Conservation (phyloP, 345 rosid species). For the Ricinus communis region DNA sequence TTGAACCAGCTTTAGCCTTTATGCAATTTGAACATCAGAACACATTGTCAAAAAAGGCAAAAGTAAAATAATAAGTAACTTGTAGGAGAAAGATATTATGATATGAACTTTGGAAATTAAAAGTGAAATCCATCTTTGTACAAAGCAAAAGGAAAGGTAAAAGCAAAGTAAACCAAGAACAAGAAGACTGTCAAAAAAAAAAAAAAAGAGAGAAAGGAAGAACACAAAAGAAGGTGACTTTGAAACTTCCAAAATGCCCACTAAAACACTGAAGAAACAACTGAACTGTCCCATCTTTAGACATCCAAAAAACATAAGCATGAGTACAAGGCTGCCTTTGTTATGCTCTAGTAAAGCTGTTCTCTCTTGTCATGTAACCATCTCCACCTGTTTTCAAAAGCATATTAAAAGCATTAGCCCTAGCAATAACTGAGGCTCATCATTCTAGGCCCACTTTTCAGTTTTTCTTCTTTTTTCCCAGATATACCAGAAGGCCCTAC, state of each 20-base stretch:
- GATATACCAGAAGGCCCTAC: too few relatives aligned
- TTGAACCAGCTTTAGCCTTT: too few relatives aligned
- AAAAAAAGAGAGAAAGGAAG: not conserved
- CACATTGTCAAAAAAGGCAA: not conserved
- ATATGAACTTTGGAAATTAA: not conserved
- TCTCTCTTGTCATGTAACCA: conserved; percentile 69
- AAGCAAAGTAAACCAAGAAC: not conserved
- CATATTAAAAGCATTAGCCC: not conserved
- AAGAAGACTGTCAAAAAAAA: not conserved
- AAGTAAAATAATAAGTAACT: not conserved
- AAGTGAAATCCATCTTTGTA: conserved; percentile 22
- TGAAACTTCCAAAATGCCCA: conserved; percentile 4
- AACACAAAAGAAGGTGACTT: not conserved
- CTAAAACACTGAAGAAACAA: not conserved
- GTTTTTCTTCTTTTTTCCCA: too few relatives aligned
- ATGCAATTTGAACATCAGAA: not conserved
- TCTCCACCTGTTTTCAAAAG: conserved; percentile 60
- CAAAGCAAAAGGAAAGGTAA: not conserved
- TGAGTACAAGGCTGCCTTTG: not conserved
- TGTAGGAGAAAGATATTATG: not conserved
- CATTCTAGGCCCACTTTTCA: too few relatives aligned
- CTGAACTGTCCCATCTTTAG: conserved; percentile 27
- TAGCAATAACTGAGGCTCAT: not conserved
- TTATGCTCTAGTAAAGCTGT: conserved; percentile 43
- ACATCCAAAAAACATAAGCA: conserved; percentile 11